phyloP scores from a whole-genome alignment of 352 stramenopile species.

The Pythium phragmitis region DNA sequence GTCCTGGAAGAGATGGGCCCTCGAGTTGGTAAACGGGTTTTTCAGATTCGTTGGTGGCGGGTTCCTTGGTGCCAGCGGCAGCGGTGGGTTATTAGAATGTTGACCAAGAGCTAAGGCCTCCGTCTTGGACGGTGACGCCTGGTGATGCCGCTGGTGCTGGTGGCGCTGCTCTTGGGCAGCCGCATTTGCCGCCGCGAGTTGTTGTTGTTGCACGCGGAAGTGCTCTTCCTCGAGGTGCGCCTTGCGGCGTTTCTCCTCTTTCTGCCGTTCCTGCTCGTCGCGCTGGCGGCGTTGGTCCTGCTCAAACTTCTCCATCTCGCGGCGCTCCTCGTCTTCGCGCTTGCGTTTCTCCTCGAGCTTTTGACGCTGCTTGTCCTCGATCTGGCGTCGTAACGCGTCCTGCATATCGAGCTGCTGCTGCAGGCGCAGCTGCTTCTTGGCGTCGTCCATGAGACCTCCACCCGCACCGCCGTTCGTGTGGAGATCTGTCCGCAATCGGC shows the following conservation, averaged over 20 bases:
- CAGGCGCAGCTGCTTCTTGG: conserved; percentile 10
- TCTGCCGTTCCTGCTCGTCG: conserved; percentile 40
- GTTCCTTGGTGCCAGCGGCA: neutral
- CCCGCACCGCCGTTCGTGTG: conserved; percentile 26
- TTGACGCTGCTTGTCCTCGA: conserved; percentile 63
- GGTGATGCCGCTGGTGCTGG: neutral
- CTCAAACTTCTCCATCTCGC: conserved; percentile 50
- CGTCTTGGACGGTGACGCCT: neutral
- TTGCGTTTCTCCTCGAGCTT: conserved; percentile 54
- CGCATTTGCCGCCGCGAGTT: conserved; percentile 30
- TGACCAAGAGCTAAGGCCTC: neutral
- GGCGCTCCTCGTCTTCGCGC: conserved; percentile 59
- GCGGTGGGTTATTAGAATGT: neutral
- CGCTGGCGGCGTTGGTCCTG: conserved; percentile 45
- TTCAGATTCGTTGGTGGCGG: conserved; percentile 6
- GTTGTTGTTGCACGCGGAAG: conserved; percentile 34
- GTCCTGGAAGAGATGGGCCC: conserved; percentile 55
- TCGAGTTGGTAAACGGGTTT: conserved; percentile 52
- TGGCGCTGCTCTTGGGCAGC: conserved; percentile 31
- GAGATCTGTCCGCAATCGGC: conserved; percentile 31
- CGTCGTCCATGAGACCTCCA: conserved; percentile 1
- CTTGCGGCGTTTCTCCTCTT: conserved; percentile 52
- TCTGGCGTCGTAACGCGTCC: conserved; percentile 46
- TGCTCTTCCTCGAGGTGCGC: conserved; percentile 40
- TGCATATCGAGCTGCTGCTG: conserved; percentile 54